Evolutionary conservation across 73 alveolate species (phyloP), one percentile per base, ranked within the genome.

Genomic region (Uronychia binucleata): DNA sequence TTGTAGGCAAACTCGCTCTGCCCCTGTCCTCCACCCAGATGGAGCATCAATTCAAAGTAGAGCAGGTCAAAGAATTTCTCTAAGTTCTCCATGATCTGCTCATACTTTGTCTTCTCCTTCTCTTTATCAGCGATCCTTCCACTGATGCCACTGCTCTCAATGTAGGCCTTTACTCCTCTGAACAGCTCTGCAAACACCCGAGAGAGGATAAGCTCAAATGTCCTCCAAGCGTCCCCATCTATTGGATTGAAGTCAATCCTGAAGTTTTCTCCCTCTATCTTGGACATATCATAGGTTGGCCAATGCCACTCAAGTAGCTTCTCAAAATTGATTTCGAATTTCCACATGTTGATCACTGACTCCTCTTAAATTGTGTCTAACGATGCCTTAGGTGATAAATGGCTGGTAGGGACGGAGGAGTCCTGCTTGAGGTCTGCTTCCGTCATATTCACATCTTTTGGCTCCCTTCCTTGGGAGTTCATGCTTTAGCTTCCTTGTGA

Each of bases 1-100:
- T 74, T 33, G 57, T 87, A 80, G 11, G 89, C 13, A 31, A 87
- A 79, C 35, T 87, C 93, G 31, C 89, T 82, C 33, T 86, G 80
- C 1, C 59, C 75, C 0, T 76, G 79, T 58, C 80, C 92, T 26
- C 84, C 88, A 59, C 67, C 92, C 0, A 86, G 79, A 34, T 58
- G 78, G 1, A 87, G 85, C 32, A 80, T 87, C 30, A 87, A 85
- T 46, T 85, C 91, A 30, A 74, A 25, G 32, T 85, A 85, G 0
- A 85, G 77, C 0, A 85, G 81, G 13, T 85, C 77, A 30, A 85
- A 85, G 86, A 77, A 77, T 26, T 76, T 34, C 26, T 57, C 33
- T 31, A 85, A 29, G 25, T 85, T 85, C 1, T 77, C 81, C 57
- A 85, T 30, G 58, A 46, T n/a, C n/a, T 26, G 19, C 13, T 57